Base-by-base conservation (phyloP, 2,329 filamentous ascomycete genomes). In the Colletotrichum simmondsii region DNA sequence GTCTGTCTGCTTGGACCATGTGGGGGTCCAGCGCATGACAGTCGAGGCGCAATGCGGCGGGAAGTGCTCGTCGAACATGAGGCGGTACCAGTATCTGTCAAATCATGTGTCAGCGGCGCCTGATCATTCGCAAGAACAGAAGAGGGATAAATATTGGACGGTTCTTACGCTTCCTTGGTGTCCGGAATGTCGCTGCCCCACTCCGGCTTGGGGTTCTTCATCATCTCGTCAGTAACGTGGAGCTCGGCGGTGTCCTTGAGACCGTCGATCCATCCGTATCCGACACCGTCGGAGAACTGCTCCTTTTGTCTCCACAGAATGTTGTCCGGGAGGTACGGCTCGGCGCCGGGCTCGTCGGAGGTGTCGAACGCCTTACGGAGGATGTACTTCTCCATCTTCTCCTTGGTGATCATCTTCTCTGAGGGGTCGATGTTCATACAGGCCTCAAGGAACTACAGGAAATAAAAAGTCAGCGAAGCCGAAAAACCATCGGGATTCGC, bases 221-320 rank as follows among this genome's bases (percentile, higher is more conserved):
- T 95, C 92, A 97, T 95, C 88, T 98, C 96, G 80, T 99, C 96
- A 22, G 94, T 97, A 68, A 99, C 93, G 70, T 97, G 91, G 76
- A 92, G 83, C 85, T 97, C 95, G 42, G 97, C 97, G 80, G 93
- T 94, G 85, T 98, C 97, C 89, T 98, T 98, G 79, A 99, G 91
- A 7, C 92, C 94, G 80, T 99, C 97, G 81, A 99, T 99, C 97
- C 97, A 99, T 75, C 97, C 95, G 86, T 99, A 99, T 71, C 97
- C 97, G 71, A 99, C 97, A 82, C 97, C 97, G 80, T 99, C 97
- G 72, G 93, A 97, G 88, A 99, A 99, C 86, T 99, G 97, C 87
- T 99, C 97, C 91, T 99, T 99, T 86, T 99, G 97, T 81, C 97
- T 91, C 94, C 95, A 99, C 69, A 99, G 92, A 78, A 99, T 99